Base-by-base conservation (phyloP, 2,329 filamentous ascomycete species). In the Fusarium austroafricanum region DNA sequence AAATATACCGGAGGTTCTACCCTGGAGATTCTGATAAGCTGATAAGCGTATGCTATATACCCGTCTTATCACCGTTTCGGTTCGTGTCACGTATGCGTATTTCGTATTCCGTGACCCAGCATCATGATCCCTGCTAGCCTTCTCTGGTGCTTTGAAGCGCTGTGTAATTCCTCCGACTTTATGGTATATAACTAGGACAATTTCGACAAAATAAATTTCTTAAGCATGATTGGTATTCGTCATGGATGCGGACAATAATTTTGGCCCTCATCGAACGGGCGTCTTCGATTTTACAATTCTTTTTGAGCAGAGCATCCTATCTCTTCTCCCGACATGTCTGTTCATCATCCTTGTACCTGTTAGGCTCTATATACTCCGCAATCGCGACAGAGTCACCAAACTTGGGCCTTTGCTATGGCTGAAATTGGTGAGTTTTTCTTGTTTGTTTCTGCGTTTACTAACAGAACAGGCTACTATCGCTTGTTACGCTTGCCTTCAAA, bases 241-340 rank as follows among this genome's bases (percentile, higher is more conserved):
- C 38, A 72, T 71, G 60, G 26, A 40, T 10, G 12, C 42, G 2
- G 72, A 71, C 12, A 57, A 73, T 26, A 4, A 45, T 1, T 76
- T 77, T 18, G 75, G 75, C 6, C 75, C 75, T 11, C 63, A 67
- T 31, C 37, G 70, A 28, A 39, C 33, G 3, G 75, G 71, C 5
- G 35, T 63, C 26, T 76, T 77, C 17, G 75, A 77, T 37, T 77
- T 77, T 11, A 76, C 74, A 0, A 53, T 77, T 10, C 62, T 75
- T 10, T 77, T 77, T 45, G 74, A 77, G 17, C 74, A 77, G 38
- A 72, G 71, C 51, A 72, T 77, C 6, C 31, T 77, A 6, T 77
- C 74, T 12, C 59, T 76, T 6, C 53, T 76, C 5, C 74, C 74
- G 2, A 66, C 70, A 10, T 57, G 61, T 10, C 6, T 75, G 6